Evolutionary conservation across 2,329 filamentous ascomycete species (phyloP).

Genomic region (Fusarium sp.): DNA sequence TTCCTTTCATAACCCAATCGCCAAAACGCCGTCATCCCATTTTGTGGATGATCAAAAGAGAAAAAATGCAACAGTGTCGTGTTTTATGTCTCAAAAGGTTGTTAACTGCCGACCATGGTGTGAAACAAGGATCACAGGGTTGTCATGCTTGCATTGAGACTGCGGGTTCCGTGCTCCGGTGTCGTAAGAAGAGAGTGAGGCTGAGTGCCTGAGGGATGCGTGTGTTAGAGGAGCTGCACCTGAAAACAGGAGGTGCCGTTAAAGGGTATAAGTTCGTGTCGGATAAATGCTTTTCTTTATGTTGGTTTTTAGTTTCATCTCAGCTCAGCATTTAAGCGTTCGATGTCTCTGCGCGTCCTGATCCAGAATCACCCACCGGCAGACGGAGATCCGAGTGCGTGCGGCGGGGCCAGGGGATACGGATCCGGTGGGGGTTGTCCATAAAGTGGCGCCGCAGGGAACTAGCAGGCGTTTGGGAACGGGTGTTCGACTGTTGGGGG

Average conservation of each 20-base stretch:
- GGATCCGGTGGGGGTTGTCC: slow-evolving; percentile 31
- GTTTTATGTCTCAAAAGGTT: slow-evolving; percentile 18
- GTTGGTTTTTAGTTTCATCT: slow-evolving; percentile 23
- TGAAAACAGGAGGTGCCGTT: slow-evolving; percentile 16
- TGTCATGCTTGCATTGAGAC: slow-evolving; percentile 40
- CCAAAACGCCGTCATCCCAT: slow-evolving; percentile 46
- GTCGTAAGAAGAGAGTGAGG: slow-evolving; percentile 27
- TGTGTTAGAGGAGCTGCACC: slow-evolving; percentile 22
- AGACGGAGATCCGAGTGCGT: slow-evolving; percentile 58
- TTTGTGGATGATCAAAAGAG: slow-evolving; percentile 26
- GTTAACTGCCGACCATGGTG: slow-evolving; percentile 7
- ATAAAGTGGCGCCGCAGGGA: slow-evolving; percentile 39
- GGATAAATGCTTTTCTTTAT: slow-evolving; percentile 34
- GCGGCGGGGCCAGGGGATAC: slow-evolving; percentile 43
- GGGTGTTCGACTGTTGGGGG: slow-evolving; percentile 32
- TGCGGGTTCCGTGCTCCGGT: slow-evolving; percentile 36
- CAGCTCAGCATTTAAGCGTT: slow-evolving; percentile 20
- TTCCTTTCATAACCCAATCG: slow-evolving; percentile 36
- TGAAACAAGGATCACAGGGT: slow-evolving; percentile 30
- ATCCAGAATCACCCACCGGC: slow-evolving; percentile 54
- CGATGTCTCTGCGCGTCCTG: slow-evolving; percentile 44
- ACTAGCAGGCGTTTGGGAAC: slow-evolving; percentile 24
- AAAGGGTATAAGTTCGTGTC: slow-evolving; percentile 46
- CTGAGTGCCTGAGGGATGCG: slow-evolving; percentile 15
- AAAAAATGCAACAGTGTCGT: slow-evolving; percentile 20